phyloP scores from a whole-genome alignment of 2,329 filamentous ascomycete genomes.

The Aspergillus tanneri region DNA sequence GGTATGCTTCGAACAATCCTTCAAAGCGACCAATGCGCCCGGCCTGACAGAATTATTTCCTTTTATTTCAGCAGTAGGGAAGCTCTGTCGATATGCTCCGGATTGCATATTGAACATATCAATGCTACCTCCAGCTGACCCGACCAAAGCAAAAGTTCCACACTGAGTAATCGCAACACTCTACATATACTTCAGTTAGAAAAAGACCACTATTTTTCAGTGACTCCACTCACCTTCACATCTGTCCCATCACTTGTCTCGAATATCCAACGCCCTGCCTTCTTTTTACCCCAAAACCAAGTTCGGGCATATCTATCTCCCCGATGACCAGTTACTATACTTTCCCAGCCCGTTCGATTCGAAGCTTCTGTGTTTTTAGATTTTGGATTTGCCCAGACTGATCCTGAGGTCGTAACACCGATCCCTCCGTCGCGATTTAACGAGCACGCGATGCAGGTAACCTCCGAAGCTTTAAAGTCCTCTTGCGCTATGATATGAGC shows the following conservation, averaged over 20 bases:
- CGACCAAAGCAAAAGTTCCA: constrained; percentile 88
- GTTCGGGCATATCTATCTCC: constrained; percentile 82
- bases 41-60: neutral
- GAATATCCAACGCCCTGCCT: constrained; percentile 89
- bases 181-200: constrained; percentile 37
- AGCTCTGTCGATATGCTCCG: constrained; percentile 80
- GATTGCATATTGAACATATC: constrained; percentile 98
- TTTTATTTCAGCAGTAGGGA: constrained; percentile 61
- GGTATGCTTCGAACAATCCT: constrained; percentile 69
- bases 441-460: constrained; percentile 87
- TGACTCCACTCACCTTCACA: constrained; percentile 53
- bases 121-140: constrained; percentile 76
- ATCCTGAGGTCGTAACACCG: constrained; percentile 73
- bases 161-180: constrained; percentile 88
- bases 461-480: constrained; percentile 80
- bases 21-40: neutral
- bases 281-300: constrained; percentile 97
- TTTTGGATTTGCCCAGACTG: constrained; percentile 79
- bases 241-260: constrained; percentile 79
- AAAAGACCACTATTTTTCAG: neutral
- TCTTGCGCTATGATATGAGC: constrained; percentile 21
- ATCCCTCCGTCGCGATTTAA: constrained; percentile 94
- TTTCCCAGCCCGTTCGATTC: constrained; percentile 90
- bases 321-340: constrained; percentile 87
- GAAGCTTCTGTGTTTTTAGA: constrained; percentile 68